These are phyloP conservation scores for Agroathelia rolfsii DNA, from an alignment of 1,284 basidiomycete genomes.

Conservation along the genomic window DNA sequence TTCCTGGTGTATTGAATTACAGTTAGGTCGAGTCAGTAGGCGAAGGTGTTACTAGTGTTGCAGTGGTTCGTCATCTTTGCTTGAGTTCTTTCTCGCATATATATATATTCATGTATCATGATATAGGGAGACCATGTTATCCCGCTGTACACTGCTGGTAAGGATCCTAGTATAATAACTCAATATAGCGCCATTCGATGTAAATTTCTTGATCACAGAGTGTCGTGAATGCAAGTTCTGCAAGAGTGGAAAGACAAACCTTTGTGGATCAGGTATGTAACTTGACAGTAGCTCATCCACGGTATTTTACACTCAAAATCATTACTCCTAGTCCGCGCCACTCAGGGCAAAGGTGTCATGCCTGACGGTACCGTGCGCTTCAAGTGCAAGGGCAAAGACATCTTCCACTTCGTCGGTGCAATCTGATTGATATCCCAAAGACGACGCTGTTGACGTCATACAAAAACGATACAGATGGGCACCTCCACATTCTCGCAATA, in stretches of 20 bases:
- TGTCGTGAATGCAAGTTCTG: conserved; percentile 97
- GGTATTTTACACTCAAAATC: conserved; percentile 4
- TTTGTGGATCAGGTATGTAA: conserved; percentile 71
- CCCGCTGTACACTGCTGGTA: conserved; percentile 86
- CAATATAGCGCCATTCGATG: conserved; percentile 1
- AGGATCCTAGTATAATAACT: conserved; percentile 11
- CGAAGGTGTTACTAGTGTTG: conserved; percentile 83
- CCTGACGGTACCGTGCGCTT: conserved; percentile 90
- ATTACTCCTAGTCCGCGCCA: conserved; percentile 63
- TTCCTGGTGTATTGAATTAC: conserved; percentile 12
- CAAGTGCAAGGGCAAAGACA: conserved; percentile 78
- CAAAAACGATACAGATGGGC: conserved; percentile 67
- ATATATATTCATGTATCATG: conserved; percentile 13
- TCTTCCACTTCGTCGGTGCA: conserved; percentile 81
- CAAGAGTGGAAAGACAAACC: conserved; percentile 97
- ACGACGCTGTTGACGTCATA: conserved; percentile 6
- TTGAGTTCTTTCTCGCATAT: conserved; percentile 4
- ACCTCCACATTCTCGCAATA: conserved; percentile 98
- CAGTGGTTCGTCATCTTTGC: conserved; percentile 31
- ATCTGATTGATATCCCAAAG: conserved; percentile 1
- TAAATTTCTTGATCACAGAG: conserved; percentile 38
- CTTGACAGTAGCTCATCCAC: neutral
- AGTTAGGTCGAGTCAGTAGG: conserved; percentile 87
- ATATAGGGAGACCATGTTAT: conserved; percentile 91
- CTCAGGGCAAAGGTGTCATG: conserved; percentile 96